Base-by-base conservation (phyloP, 495 filamentous ascomycete genomes). In the Hyaloscypha bicolor region DNA sequence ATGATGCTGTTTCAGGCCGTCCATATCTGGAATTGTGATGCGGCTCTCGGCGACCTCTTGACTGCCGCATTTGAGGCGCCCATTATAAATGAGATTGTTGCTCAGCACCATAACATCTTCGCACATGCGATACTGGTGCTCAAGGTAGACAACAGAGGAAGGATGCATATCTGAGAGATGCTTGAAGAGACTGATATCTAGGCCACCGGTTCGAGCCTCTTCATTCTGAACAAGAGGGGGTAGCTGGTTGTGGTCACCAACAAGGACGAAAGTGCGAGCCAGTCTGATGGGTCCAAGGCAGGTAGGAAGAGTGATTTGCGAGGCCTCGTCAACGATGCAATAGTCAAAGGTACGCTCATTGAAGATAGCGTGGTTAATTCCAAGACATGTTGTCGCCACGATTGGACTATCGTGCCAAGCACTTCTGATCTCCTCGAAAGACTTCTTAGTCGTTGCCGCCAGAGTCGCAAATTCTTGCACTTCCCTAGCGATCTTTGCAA, bases 41-140 rank as follows among this genome's bases (percentile, higher is more conserved):
- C 79, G 80, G 37, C 87, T 86, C 30, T 81, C 76, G 33, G 94
- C 92, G 9, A 97, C 88, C 56, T 85, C 81, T 60, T 87, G 79
- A 14, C 87, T 95, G 9, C 95, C 95, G 72, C 95, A 99, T 75
- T 95, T 96, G 9, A 99, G 84, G 6, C 88, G 84, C 16, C 94
- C 93, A 22, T 88, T 83, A 77, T 99, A 99, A 74, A 99, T 97
- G 32, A 99, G 87, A 6, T 86, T 91, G 79, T 97, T 98, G 62
- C 92, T 93, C 30, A 99, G 85, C 14, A 87, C 84, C 95, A 98
- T 98, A 62, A 99, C 90, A 35, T 98, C 94, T 57, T 93, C 90
- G 72, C 92, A 96, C 95, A 99, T 99, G 71, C 95, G 93, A 72
- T 99, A 99, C 75, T 99, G 95, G 70, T 96, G 93, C 72, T 94